Evolutionary conservation across 2,329 filamentous ascomycete species (phyloP).

Genomic region (Colletotrichum lini): DNA sequence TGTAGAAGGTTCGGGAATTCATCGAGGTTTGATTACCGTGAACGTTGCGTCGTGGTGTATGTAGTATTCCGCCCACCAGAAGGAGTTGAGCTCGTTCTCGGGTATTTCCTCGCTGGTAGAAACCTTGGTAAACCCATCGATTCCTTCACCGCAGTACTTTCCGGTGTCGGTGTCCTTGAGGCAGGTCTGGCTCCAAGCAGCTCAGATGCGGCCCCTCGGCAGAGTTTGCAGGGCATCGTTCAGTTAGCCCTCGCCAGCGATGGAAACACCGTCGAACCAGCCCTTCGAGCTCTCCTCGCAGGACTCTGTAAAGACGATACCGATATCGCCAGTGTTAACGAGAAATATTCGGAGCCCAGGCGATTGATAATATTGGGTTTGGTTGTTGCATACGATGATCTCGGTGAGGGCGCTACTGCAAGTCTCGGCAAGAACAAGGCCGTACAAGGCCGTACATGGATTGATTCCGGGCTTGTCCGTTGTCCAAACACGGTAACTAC

Average conservation of each 20-base stretch:
- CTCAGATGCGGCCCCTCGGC: background rate
- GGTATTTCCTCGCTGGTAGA: constrained; percentile 1
- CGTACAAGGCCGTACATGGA: no score
- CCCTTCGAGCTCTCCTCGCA: background rate
- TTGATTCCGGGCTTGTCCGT: no score
- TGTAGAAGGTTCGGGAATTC: background rate
- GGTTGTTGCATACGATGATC: no score
- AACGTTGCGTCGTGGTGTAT: background rate
- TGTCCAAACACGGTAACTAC: background rate
- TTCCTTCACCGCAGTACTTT: background rate
- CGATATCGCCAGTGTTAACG: no score
- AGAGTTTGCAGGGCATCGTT: background rate
- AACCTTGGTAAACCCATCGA: background rate
- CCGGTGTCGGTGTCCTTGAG: background rate
- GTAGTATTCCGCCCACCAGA: background rate
- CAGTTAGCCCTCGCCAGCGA: no score
- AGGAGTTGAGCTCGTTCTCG: background rate
- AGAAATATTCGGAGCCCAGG: no score
- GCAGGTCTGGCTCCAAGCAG: constrained; percentile 1
- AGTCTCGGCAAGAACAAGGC: no score
- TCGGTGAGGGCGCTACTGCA: no score
- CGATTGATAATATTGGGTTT: no score
- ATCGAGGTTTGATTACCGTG: background rate
- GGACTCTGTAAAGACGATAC: background rate
- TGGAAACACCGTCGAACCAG: constrained; percentile 4